Percentiles rank a stretch among this genome's conserved stretches.
phyloP scores from a whole-genome alignment of 139 green algal species.

The Raphidocelis subcapitata region DNA sequence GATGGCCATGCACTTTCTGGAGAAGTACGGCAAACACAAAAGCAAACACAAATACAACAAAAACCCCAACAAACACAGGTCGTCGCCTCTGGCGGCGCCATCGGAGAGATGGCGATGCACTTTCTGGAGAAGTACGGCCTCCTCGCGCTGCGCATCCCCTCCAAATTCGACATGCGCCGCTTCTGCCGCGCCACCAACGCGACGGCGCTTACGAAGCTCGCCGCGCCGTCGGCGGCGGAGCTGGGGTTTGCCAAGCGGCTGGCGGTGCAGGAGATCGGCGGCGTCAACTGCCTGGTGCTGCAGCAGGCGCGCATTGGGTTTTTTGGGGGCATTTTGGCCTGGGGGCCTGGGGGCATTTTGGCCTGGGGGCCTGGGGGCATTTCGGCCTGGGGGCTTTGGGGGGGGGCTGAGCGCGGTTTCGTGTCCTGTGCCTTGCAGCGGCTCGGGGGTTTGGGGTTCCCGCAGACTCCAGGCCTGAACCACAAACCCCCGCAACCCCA shows the following conservation, averaged over 20 bases:
- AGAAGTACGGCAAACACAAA: slow-evolving; percentile 72
- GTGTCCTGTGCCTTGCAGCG: no score
- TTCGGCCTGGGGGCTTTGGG: no score
- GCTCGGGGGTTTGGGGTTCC: no score
- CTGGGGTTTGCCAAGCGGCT: slow-evolving; percentile 74
- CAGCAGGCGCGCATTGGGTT: slow-evolving; percentile 56
- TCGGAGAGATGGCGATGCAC: slow-evolving; percentile 98
- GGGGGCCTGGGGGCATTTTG: no score
- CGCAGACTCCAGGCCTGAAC: no score
- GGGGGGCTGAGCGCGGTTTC: no score
- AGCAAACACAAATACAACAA: no score
- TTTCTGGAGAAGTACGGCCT: slow-evolving; percentile 94
- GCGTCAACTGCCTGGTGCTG: slow-evolving; percentile 77
- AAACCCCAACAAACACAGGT: slow-evolving; percentile 54
- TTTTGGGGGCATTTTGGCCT: no score
- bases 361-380: no score
- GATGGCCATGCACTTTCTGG: slow-evolving; percentile 98
- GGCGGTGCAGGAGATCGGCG: slow-evolving; percentile 86
- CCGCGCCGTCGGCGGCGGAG: slow-evolving; percentile 67
- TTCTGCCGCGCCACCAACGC: slow-evolving; percentile 87
- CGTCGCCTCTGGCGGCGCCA: slow-evolving; percentile 74
- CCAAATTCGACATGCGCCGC: slow-evolving; percentile 97
- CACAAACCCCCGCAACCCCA: no score
- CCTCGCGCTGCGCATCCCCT: slow-evolving; percentile 80
- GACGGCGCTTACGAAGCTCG: slow-evolving; percentile 68